These are phyloP conservation scores for Elsinoe fawcettii DNA, from an alignment of 2,329 filamentous ascomycete species.

Conservation along the genomic window DNA sequence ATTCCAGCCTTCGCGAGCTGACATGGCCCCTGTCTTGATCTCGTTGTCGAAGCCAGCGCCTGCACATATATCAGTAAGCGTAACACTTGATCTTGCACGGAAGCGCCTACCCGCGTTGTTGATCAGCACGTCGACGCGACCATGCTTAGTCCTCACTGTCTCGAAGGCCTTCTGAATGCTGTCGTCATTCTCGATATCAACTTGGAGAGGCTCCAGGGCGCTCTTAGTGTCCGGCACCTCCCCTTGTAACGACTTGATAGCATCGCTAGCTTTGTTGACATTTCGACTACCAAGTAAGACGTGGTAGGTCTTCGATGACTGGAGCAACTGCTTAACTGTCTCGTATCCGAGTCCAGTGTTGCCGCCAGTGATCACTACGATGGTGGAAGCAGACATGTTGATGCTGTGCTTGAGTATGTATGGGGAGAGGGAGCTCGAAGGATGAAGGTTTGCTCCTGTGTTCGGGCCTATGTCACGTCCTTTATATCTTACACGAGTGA, in stretches of 20 bases:
- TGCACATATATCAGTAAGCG: constrained; percentile 21
- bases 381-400: not conserved
- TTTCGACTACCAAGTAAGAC: constrained; percentile 51
- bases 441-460: too few relatives aligned
- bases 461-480: too few relatives aligned
- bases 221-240: constrained; percentile 37
- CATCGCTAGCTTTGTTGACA: constrained; percentile 44
- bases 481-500: too few relatives aligned
- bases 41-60: constrained; percentile 40
- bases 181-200: constrained; percentile 48
- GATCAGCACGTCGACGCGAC: constrained; percentile 45
- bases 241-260: constrained; percentile 35
- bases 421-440: not conserved
- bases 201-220: constrained; percentile 40
- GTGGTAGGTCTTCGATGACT: constrained; percentile 43
- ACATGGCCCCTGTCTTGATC: constrained; percentile 24
- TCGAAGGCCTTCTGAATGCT: constrained; percentile 44
- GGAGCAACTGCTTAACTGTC: constrained; percentile 46
- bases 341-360: constrained; percentile 53
- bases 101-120: constrained; percentile 48
- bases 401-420: not conserved
- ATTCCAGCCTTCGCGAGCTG: constrained; percentile 32
- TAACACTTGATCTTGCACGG: not conserved
- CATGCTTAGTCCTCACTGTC: constrained; percentile 36
- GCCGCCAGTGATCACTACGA: constrained; percentile 51